Conservation (phyloP, 257 asterid species). For the Asclepias syriaca region DNA sequence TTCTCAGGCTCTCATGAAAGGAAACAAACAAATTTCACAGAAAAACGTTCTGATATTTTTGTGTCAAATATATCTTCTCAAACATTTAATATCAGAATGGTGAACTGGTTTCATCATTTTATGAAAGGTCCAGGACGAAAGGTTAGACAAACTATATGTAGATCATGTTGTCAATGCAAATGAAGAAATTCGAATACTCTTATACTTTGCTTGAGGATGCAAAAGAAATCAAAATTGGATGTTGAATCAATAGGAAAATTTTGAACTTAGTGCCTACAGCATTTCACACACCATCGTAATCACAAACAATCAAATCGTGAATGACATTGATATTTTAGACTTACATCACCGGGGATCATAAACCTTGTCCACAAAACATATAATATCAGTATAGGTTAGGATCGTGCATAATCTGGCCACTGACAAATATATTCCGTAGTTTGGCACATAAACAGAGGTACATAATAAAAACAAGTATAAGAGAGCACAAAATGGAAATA, state of each 20-base stretch:
- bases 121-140: not conserved
- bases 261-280: not conserved
- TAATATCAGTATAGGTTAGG: not conserved
- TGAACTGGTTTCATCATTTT: not conserved
- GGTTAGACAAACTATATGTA: not conserved
- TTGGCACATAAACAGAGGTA: not conserved
- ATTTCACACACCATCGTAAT: not conserved
- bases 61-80: not conserved
- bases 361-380: not conserved
- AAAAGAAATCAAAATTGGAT: not conserved
- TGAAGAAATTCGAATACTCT: not conserved
- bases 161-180: not conserved
- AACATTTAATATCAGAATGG: not conserved
- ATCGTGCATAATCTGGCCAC: not conserved
- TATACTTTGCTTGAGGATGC: not conserved
- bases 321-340: not conserved
- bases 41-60: not conserved
- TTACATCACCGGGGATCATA: not conserved
- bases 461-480: not conserved
- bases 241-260: not conserved
- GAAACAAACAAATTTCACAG: not conserved
- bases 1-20: not conserved
- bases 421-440: not conserved
- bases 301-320: not conserved
- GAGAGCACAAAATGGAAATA: slow-evolving; percentile 13